Conservation (phyloP, 345 rosid genomes). For the Turritis glabra region DNA sequence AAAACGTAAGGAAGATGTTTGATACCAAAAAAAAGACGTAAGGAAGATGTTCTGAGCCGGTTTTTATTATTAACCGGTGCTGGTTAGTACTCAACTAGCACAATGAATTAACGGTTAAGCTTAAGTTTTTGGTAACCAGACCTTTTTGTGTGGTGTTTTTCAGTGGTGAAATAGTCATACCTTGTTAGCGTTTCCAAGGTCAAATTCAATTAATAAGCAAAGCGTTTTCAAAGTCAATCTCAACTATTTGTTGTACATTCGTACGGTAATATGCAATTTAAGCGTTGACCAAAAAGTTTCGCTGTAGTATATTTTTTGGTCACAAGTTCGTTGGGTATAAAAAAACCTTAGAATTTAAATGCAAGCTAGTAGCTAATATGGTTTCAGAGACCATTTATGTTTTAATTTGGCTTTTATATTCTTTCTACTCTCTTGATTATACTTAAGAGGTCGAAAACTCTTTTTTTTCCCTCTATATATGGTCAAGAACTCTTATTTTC, state of each 20-base stretch:
- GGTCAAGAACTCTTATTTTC: background rate
- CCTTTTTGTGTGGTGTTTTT: slow-evolving; percentile 8
- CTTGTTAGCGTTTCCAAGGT: background rate
- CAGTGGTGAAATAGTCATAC: slow-evolving; percentile 11
- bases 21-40: background rate
- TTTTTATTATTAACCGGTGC: background rate
- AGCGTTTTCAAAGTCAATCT: slow-evolving; percentile 5
- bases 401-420: background rate
- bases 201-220: background rate
- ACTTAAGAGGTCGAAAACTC: background rate
- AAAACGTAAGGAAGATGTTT: background rate
- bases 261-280: slow-evolving; percentile 29
- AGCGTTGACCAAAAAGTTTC: slow-evolving; percentile 3
- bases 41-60: background rate
- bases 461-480: background rate
- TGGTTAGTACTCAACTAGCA: background rate
- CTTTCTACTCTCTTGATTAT: background rate
- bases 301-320: background rate
- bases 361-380: background rate
- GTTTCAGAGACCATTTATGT: background rate
- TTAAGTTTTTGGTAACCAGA: slow-evolving; percentile 3
- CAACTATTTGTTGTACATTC: background rate
- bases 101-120: background rate
- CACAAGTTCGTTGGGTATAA: background rate
- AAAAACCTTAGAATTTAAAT: background rate